Evolutionary conservation across 495 filamentous ascomycete species (phyloP).

Genomic region (Rhizodiscina lignyota): DNA sequence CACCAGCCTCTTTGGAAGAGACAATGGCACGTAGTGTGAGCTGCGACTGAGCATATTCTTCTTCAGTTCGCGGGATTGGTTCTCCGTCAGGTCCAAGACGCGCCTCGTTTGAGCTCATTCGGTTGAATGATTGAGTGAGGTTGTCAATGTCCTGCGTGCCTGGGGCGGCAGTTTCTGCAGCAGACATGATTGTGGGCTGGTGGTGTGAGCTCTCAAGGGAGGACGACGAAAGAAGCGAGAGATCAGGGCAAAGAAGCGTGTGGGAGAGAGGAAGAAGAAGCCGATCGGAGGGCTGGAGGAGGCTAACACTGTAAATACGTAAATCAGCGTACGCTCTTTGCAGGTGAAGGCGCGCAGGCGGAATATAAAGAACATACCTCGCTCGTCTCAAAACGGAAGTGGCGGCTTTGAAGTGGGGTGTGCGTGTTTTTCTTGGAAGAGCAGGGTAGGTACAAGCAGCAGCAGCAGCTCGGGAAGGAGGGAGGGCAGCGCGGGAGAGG

Average conservation of each 20-base stretch:
- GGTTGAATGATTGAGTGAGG: slow-evolving; percentile 14
- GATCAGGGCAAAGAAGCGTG: slow-evolving; percentile 5
- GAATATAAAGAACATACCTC: no score
- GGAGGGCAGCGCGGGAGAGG: slow-evolving; percentile 11
- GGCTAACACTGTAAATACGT: no score
- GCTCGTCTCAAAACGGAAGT: no score
- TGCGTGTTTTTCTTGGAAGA: slow-evolving; percentile 5
- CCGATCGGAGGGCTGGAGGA: slow-evolving; percentile 6
- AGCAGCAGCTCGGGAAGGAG: slow-evolving; percentile 9
- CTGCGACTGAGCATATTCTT: slow-evolving; percentile 83
- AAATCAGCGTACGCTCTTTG: no score
- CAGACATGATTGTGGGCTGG: slow-evolving; percentile 2
- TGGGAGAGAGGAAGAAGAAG: slow-evolving; percentile 6
- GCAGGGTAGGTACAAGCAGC: slow-evolving; percentile 7
- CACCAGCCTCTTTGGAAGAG: slow-evolving; percentile 92
- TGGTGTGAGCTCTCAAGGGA: slow-evolving; percentile 8
- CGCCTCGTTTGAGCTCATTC: slow-evolving; percentile 12
- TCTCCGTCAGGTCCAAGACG: no score
- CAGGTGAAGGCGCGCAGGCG: no score
- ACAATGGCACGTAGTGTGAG: slow-evolving; percentile 94
- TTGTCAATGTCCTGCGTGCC: slow-evolving; percentile 13
- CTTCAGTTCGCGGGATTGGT: slow-evolving; percentile 46
- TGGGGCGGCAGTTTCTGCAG: slow-evolving; percentile 6
- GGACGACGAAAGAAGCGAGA: slow-evolving; percentile 1
- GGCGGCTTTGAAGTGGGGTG: slow-evolving; percentile 3